phyloP scores from a whole-genome alignment of 2,329 filamentous ascomycete genomes.

The Dothidotthia symphoricarpi region DNA sequence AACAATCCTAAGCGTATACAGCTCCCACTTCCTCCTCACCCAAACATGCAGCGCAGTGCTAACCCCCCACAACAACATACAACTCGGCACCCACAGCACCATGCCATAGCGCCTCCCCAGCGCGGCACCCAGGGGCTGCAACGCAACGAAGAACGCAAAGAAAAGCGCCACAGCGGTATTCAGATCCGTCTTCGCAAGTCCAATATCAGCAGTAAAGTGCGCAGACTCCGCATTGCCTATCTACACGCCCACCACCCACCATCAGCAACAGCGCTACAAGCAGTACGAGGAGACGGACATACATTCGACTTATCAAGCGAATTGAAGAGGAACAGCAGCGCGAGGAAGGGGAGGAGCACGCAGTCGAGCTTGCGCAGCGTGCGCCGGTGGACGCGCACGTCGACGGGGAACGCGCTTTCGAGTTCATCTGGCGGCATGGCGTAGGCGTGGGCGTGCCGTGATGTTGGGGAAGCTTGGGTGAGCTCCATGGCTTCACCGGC shows the following conservation, averaged over 20 bases:
- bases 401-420: slow-evolving; percentile 2
- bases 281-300: slow-evolving; percentile 2
- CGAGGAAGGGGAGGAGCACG: slow-evolving; percentile 53
- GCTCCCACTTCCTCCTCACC: slow-evolving; percentile 48
- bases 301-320: slow-evolving; percentile 54
- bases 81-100: slow-evolving; percentile 56
- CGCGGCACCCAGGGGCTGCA: slow-evolving; percentile 58
- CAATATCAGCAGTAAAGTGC: slow-evolving; percentile 59
- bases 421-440: slow-evolving; percentile 11
- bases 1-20: slow-evolving; percentile 46
- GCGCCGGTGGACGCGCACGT: slow-evolving; percentile 27
- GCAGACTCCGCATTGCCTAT: slow-evolving; percentile 58
- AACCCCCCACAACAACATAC: slow-evolving; percentile 57
- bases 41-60: slow-evolving; percentile 51
- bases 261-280: too few species aligned
- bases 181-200: slow-evolving; percentile 52
- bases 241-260: too few species aligned
- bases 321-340: slow-evolving; percentile 54
- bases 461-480: neutral
- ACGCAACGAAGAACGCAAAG: slow-evolving; percentile 58
- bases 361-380: slow-evolving; percentile 52
- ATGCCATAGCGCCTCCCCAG: slow-evolving; percentile 59
- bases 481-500: neutral
- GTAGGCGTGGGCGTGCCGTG: too few species aligned
- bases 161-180: slow-evolving; percentile 58